A percentile compares a stretch with the other conserved stretches of the same genome.
phyloP scores from a whole-genome alignment of 345 rosid genomes.

The Hibiscus mutabilis region DNA sequence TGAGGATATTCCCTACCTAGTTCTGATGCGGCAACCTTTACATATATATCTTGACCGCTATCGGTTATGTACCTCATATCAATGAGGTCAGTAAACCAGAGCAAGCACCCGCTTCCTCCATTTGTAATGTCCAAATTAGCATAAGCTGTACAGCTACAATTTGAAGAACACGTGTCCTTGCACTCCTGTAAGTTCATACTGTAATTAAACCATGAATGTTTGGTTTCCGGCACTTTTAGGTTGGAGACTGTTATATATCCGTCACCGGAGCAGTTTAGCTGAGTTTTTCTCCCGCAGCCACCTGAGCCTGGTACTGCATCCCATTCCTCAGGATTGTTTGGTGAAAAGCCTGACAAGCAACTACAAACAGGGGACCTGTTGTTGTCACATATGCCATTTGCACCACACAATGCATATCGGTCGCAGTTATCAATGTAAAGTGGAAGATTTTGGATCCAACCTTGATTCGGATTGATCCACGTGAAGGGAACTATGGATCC shows the following conservation, averaged over 20 bases:
- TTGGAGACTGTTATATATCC: slow-evolving; percentile 20
- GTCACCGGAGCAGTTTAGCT: slow-evolving; percentile 19
- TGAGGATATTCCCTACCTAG: slow-evolving; percentile 12
- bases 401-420: slow-evolving; percentile 30
- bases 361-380: slow-evolving; percentile 29
- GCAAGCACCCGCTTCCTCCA: slow-evolving; percentile 37
- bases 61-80: slow-evolving; percentile 28
- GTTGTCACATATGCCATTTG: slow-evolving; percentile 34
- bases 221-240: slow-evolving; percentile 37
- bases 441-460: neutral
- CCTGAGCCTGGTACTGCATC: slow-evolving; percentile 20
- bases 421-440: slow-evolving; percentile 39
- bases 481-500: slow-evolving; percentile 25
- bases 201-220: slow-evolving; percentile 16
- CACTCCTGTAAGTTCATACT: slow-evolving; percentile 30
- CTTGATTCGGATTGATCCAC: slow-evolving; percentile 23
- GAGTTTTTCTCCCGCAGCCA: slow-evolving; percentile 38
- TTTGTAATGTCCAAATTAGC: slow-evolving; percentile 25
- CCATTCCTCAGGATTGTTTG: slow-evolving; percentile 29
- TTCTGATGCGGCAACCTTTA: slow-evolving; percentile 31
- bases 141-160: slow-evolving; percentile 48
- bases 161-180: slow-evolving; percentile 17
- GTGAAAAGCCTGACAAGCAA: slow-evolving; percentile 38
- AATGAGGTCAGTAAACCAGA: slow-evolving; percentile 30
- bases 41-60: slow-evolving; percentile 30